Evolutionary conservation across 208 protist genomes (phyloP).

Genomic region (Leishmania gerbilli): DNA sequence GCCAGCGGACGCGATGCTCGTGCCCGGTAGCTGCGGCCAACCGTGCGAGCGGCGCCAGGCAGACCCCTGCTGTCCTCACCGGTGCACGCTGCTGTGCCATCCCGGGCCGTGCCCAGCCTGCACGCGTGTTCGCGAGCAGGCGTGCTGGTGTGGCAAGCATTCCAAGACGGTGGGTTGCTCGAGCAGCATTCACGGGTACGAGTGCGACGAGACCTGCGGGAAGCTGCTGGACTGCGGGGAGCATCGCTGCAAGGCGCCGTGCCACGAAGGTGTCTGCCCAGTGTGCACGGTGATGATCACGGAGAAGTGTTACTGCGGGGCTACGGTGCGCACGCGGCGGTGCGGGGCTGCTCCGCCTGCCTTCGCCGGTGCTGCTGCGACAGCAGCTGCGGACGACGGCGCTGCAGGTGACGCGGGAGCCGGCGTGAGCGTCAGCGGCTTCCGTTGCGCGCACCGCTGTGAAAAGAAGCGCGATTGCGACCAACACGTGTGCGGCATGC

Average conservation of each 20-base stretch:
- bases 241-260: constrained; percentile 78
- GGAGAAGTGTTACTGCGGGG: constrained; percentile 91
- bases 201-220: constrained; percentile 73
- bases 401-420: neutral
- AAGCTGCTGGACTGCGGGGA: constrained; percentile 77
- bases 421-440: constrained; percentile 12
- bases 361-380: neutral
- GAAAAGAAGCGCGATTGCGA: constrained; percentile 77
- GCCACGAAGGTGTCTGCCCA: constrained; percentile 88
- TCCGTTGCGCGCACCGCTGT: constrained; percentile 54
- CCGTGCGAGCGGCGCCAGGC: constrained; percentile 56
- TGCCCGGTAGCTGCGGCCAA: constrained; percentile 82
- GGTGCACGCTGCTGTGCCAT: constrained; percentile 83
- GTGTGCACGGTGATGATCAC: constrained; percentile 67
- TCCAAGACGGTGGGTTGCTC: constrained; percentile 74
- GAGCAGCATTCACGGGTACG: constrained; percentile 68
- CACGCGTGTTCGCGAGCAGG: constrained; percentile 51
- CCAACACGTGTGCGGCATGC: constrained; percentile 70
- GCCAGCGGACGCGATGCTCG: constrained; percentile 53
- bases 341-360: constrained; percentile 30
- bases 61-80: constrained; percentile 66
- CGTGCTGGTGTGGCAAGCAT: constrained; percentile 84
- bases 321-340: constrained; percentile 35
- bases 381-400: neutral
- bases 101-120: constrained; percentile 81